phyloP scores from a whole-genome alignment of 2,329 filamentous ascomycete genomes.

The Stachybotrys chartarum region DNA sequence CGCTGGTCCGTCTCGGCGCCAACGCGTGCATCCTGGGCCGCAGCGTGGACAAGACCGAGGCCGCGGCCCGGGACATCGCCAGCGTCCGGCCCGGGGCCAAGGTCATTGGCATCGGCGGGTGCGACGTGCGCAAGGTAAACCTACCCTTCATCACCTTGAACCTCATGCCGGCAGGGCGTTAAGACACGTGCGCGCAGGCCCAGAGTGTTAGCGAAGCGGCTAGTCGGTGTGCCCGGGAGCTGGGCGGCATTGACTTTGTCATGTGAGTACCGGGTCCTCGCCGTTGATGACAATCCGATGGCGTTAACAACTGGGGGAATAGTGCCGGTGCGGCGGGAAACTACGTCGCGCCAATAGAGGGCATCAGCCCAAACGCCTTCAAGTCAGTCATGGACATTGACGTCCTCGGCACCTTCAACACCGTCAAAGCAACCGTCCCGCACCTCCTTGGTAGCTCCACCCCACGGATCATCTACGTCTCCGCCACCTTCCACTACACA shows the following conservation, averaged over 20 bases:
- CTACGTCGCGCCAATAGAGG: constrained; percentile 79
- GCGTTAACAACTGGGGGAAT: background rate
- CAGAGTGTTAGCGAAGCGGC: constrained; percentile 54
- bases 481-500: constrained; percentile 85
- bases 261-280: constrained; percentile 51
- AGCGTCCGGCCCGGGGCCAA: constrained; percentile 70
- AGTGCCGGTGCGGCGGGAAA: constrained; percentile 94
- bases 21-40: constrained; percentile 92
- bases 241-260: constrained; percentile 86
- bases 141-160: background rate
- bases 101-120: constrained; percentile 78
- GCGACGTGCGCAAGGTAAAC: constrained; percentile 65
- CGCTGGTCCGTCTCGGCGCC: constrained; percentile 83
- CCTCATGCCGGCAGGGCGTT: background rate
- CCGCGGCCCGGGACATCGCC: constrained; percentile 73
- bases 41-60: constrained; percentile 80
- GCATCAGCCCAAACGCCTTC: constrained; percentile 83
- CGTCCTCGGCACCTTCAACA: constrained; percentile 88
- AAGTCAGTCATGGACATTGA: constrained; percentile 96
- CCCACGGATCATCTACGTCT: constrained; percentile 83
- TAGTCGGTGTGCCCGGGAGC: constrained; percentile 70
- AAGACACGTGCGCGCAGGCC: constrained; percentile 9
- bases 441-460: constrained; percentile 68
- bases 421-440: constrained; percentile 83
- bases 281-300: background rate